These are phyloP conservation scores for Mycena haematopus DNA, from an alignment of 768 basidiomycete species.

Conservation along the genomic window DNA sequence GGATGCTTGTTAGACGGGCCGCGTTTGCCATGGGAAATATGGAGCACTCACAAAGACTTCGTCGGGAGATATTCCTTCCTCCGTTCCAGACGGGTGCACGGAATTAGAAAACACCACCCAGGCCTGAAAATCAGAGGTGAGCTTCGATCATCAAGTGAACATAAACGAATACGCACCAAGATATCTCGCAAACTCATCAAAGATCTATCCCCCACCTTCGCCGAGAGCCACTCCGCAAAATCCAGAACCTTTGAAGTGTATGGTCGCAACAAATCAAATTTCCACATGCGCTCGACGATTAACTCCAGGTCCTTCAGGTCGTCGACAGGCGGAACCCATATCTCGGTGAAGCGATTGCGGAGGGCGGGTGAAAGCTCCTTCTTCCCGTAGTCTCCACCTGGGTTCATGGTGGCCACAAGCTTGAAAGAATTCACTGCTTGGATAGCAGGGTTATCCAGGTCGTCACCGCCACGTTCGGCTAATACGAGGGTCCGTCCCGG, in stretches of 20 bases:
- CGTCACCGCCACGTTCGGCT: slow-evolving; percentile 88
- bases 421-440: slow-evolving; percentile 76
- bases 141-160: background rate
- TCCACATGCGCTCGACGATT: slow-evolving; percentile 80
- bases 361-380: slow-evolving; percentile 97
- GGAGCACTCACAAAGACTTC: slow-evolving; percentile 70
- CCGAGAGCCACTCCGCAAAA: slow-evolving; percentile 83
- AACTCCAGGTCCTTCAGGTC: slow-evolving; percentile 74
- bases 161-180: slow-evolving; percentile 61
- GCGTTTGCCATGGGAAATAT: slow-evolving; percentile 13
- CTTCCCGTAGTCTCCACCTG: slow-evolving; percentile 98
- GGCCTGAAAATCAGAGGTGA: slow-evolving; percentile 55
- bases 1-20: background rate
- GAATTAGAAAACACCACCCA: slow-evolving; percentile 92
- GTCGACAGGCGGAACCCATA: slow-evolving; percentile 93
- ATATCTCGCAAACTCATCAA: slow-evolving; percentile 86
- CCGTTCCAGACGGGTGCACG: slow-evolving; percentile 42
- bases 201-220: slow-evolving; percentile 63
- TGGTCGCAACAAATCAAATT: slow-evolving; percentile 51
- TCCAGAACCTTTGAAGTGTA: slow-evolving; percentile 73
- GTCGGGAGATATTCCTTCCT: slow-evolving; percentile 42
- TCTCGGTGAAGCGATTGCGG: slow-evolving; percentile 97
- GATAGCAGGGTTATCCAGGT: slow-evolving; percentile 70
- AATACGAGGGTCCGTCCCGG: slow-evolving; percentile 86
- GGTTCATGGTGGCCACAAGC: slow-evolving; percentile 98